Percentiles rank a stretch among this genome's conserved stretches.
These are phyloP conservation scores for Torrubiellomyces zombiae DNA, from an alignment of 2,329 filamentous ascomycete genomes.

Conservation along the genomic window DNA sequence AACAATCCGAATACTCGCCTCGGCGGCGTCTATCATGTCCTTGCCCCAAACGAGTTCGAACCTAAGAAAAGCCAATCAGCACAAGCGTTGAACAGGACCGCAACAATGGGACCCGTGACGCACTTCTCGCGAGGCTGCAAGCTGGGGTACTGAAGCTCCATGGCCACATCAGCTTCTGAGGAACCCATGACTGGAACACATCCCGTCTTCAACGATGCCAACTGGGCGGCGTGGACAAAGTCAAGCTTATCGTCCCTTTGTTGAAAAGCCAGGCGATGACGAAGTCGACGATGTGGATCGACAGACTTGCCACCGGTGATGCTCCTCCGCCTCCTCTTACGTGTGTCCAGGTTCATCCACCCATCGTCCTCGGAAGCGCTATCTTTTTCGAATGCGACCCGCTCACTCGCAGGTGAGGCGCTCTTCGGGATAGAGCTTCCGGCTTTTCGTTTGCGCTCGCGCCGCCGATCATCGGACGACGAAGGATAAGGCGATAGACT, in stretches of 20 bases:
- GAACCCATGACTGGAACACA: conserved; percentile 34
- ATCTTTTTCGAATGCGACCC: conserved; percentile 32
- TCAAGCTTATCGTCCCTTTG: conserved; percentile 22
- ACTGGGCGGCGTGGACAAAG: conserved; percentile 42
- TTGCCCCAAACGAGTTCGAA: conserved; percentile 57
- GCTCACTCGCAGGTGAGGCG: conserved; percentile 30
- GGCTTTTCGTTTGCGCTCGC: conserved; percentile 33
- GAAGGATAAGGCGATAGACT: conserved; percentile 26
- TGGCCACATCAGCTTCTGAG: conserved; percentile 34
- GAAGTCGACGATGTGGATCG: conserved; percentile 30
- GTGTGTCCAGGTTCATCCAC: conserved; percentile 30
- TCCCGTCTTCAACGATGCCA: conserved; percentile 32
- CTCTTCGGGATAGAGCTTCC: conserved; percentile 13
- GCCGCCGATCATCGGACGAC: conserved; percentile 19
- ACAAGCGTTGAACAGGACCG: not conserved
- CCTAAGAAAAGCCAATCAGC: conserved; percentile 11
- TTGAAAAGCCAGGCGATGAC: conserved; percentile 28
- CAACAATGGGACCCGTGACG: conserved; percentile 6
- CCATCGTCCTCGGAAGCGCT: conserved; percentile 35
- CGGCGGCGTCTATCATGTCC: conserved; percentile 61
- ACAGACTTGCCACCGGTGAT: conserved; percentile 22
- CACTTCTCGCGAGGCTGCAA: conserved; percentile 51
- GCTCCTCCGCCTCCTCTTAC: conserved; percentile 30
- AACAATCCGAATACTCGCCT: conserved; percentile 56
- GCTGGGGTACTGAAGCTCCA: conserved; percentile 76